A percentile compares a stretch with the other conserved stretches of the same genome.
These are phyloP conservation scores for Actinomucor elegans DNA, from an alignment of 371 early-diverging fungal genomes.

Conservation along the genomic window DNA sequence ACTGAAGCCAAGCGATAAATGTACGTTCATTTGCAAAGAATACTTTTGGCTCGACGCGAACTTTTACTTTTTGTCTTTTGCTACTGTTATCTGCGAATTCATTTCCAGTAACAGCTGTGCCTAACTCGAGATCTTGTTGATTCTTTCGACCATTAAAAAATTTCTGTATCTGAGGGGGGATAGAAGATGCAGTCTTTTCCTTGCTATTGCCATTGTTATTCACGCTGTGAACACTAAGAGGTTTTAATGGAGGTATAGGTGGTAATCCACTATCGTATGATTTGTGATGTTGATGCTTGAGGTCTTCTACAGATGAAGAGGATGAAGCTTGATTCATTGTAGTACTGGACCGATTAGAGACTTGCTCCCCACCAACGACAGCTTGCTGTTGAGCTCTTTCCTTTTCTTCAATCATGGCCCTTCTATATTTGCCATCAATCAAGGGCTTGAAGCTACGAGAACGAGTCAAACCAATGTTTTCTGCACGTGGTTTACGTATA, in stretches of 20 bases:
- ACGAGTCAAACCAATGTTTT: constrained; percentile 38
- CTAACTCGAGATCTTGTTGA: constrained; percentile 56
- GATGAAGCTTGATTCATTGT: constrained; percentile 48
- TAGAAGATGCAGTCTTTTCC: constrained; percentile 66
- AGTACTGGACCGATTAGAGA: neutral
- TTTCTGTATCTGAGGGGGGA: constrained; percentile 74
- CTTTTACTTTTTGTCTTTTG: constrained; percentile 21
- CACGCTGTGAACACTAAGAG: constrained; percentile 12
- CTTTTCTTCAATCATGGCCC: constrained; percentile 25
- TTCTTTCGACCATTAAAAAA: constrained; percentile 70
- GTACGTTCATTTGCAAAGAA: too few species aligned
- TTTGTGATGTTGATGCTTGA: neutral
- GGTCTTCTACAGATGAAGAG: constrained; percentile 61
- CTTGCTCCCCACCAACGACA: neutral
- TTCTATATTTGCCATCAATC: constrained; percentile 24
- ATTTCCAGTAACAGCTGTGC: constrained; percentile 2
- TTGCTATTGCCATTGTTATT: constrained; percentile 63
- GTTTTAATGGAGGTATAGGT: constrained; percentile 6
- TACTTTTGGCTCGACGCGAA: constrained; percentile 82
- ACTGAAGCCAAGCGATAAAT: constrained; percentile 91
- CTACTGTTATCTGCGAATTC: constrained; percentile 40
- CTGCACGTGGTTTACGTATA: constrained; percentile 63
- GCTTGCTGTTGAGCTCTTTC: constrained; percentile 6
- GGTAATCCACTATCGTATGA: neutral
- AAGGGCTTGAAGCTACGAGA: constrained; percentile 33